A percentile compares a stretch with the other conserved stretches of the same genome.
Conservation (phyloP, 2,329 filamentous ascomycete species). For the Ophiostoma sp. region DNA sequence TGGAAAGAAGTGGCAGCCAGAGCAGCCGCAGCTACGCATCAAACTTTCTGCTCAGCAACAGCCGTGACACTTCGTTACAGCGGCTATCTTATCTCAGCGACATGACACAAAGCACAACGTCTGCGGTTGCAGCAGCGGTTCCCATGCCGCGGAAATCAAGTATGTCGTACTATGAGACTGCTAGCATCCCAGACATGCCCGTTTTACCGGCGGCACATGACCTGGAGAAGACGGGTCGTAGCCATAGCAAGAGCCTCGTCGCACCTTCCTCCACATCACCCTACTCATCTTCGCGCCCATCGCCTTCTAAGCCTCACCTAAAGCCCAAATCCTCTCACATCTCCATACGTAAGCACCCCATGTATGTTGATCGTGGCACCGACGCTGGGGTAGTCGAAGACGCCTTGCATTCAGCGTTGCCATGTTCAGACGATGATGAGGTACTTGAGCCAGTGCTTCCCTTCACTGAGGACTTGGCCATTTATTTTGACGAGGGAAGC, state of each 20-base stretch:
- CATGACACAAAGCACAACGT: conserved; percentile 7
- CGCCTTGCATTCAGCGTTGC: conserved; percentile 22
- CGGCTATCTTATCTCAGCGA: conserved; percentile 17
- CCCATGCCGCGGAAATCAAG: background rate
- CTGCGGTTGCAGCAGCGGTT: background rate
- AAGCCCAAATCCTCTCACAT: background rate
- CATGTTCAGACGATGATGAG: background rate
- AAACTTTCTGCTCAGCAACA: conserved; percentile 23
- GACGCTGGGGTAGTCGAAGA: conserved; percentile 30
- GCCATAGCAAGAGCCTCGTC: background rate
- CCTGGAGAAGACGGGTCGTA: background rate
- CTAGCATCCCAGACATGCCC: conserved; percentile 17
- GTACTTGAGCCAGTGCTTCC: conserved; percentile 45
- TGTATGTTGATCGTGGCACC: conserved; percentile 39
- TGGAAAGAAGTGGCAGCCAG: conserved; percentile 19
- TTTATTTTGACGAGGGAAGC: conserved; percentile 47
- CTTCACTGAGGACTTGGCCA: conserved; percentile 50
- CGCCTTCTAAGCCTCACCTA: background rate
- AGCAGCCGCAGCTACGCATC: conserved; percentile 5
- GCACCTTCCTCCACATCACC: background rate
- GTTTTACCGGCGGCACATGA: background rate
- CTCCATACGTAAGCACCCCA: conserved; percentile 16
- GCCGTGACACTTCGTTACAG: conserved; percentile 23
- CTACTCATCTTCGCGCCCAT: background rate
- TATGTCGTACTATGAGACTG: background rate